These are phyloP conservation scores for Hyaloscypha bicolor DNA, from an alignment of 495 filamentous ascomycete genomes.

Conservation along the genomic window DNA sequence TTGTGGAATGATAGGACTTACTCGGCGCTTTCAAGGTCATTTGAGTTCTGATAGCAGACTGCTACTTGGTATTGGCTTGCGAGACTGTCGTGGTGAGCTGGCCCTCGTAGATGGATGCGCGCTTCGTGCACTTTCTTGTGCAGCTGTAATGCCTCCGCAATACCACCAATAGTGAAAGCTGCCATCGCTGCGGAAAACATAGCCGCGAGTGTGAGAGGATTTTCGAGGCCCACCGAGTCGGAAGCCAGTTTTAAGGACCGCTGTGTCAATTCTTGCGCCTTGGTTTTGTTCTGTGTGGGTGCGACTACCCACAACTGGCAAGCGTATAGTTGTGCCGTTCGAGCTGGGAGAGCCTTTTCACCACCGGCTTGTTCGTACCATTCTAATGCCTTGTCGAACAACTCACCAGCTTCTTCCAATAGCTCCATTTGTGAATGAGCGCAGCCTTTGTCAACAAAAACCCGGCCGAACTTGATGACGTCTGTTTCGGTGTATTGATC, in stretches of 20 bases:
- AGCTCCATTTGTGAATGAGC: not conserved
- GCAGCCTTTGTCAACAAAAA: not conserved
- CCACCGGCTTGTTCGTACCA: not conserved
- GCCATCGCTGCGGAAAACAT: not conserved
- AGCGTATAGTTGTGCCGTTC: not conserved
- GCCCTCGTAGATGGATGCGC: not conserved
- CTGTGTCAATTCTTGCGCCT: not conserved
- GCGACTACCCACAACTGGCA: not conserved
- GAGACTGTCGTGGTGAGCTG: not conserved
- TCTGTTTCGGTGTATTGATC: not conserved
- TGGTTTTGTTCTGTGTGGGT: not conserved
- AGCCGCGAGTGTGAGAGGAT: not conserved
- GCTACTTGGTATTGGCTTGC: not conserved
- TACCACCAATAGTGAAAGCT: not conserved
- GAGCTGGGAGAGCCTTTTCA: not conserved
- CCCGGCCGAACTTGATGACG: not conserved
- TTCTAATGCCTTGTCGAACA: not conserved
- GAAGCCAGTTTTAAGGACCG: not conserved
- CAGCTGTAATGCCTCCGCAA: not conserved
- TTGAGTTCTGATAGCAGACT: not conserved
- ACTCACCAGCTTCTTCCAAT: not conserved
- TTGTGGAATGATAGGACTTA: not conserved
- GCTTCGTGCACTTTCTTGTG: not conserved
- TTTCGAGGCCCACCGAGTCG: not conserved
- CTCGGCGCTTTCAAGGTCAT: not conserved